Conservation (phyloP, 345 rosid species). For the Pseudoturritis turrita region DNA sequence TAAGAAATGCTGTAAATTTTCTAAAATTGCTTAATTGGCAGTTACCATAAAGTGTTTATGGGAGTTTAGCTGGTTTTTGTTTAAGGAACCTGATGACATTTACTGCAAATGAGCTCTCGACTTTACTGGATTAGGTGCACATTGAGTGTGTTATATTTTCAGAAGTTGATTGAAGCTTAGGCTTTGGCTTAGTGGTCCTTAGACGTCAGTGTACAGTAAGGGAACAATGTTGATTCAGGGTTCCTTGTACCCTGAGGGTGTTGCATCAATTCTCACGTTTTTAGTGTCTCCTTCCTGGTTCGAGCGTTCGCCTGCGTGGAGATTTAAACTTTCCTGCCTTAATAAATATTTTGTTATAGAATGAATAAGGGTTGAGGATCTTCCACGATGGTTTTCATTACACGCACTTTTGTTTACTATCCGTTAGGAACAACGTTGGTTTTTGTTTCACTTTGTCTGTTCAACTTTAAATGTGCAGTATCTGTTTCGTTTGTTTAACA, state of each 20-base stretch:
- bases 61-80: neutral
- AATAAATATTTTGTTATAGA: neutral
- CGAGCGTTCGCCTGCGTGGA: neutral
- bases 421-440: neutral
- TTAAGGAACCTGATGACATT: neutral
- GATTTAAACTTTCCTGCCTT: neutral
- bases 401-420: neutral
- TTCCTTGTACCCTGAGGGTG: neutral
- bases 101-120: neutral
- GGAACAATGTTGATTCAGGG: constrained; percentile 1
- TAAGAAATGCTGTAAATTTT: neutral
- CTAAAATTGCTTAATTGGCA: neutral
- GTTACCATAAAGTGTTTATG: neutral
- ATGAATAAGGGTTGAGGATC: neutral
- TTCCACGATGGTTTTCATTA: neutral
- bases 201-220: neutral
- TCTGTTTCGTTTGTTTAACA: neutral
- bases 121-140: constrained; percentile 1
- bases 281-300: neutral
- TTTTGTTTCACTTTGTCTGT: neutral
- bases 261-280: neutral
- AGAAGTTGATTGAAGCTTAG: neutral
- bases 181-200: neutral
- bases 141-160: neutral
- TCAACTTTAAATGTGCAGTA: too few species aligned